Evolutionary conservation across 1,139 yeast genomes (phyloP).

Genomic region (Nakaseomyces sp.): DNA sequence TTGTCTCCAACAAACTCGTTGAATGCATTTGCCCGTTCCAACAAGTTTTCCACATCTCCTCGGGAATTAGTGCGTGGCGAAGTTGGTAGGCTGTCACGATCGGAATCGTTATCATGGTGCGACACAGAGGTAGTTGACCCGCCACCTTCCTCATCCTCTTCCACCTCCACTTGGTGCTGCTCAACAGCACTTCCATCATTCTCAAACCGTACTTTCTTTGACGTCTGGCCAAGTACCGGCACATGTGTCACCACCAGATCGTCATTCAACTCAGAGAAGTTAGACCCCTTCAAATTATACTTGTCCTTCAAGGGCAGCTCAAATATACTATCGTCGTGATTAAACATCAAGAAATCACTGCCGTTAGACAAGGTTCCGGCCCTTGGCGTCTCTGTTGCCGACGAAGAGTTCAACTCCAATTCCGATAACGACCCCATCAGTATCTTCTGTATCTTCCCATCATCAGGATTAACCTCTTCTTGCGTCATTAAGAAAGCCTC

Average conservation of each 20-base stretch:
- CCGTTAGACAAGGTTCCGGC: background rate
- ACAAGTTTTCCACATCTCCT: background rate
- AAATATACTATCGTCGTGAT: constrained; percentile 3
- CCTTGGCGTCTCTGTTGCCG: background rate
- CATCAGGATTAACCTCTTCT: background rate
- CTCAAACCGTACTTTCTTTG: constrained; percentile 5
- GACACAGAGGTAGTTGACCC: background rate
- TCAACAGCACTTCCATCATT: background rate
- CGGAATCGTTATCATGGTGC: background rate
- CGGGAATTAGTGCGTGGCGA: background rate
- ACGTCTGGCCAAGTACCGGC: background rate
- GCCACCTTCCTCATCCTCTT: background rate
- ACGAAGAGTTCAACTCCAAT: background rate
- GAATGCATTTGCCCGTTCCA: constrained; percentile 1
- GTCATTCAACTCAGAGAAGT: constrained; percentile 5
- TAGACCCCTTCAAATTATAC: constrained; percentile 1
- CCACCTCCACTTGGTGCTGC: background rate
- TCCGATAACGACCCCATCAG: background rate
- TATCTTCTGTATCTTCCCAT: background rate
- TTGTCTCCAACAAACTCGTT: constrained; percentile 1
- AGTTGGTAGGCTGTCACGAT: background rate
- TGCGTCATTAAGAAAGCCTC: background rate
- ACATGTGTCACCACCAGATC: background rate
- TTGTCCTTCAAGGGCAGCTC: constrained; percentile 1
- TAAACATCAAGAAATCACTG: constrained; percentile 1